Conservation (phyloP, 2,329 filamentous ascomycete genomes). For the Phoma herbarum region DNA sequence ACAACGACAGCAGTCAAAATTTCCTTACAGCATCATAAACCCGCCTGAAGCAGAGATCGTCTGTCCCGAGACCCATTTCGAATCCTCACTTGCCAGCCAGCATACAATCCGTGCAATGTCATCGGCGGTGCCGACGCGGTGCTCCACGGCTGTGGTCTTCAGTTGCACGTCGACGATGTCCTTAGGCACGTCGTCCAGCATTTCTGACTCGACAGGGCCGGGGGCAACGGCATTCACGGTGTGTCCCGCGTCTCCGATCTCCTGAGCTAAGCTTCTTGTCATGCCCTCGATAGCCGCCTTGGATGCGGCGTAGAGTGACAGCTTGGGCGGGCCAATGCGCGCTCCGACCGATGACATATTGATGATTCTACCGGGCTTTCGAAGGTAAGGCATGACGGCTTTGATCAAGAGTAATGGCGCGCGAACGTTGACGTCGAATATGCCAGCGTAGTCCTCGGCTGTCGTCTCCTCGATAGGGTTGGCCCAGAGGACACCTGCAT, state of each 20-base stretch:
- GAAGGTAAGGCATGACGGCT: constrained; percentile 62
- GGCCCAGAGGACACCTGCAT: constrained; percentile 47
- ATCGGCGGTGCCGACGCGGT: constrained; percentile 60
- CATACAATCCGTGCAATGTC: constrained; percentile 66
- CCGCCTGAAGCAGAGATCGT: constrained; percentile 65
- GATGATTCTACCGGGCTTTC: constrained; percentile 61
- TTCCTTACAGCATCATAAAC: constrained; percentile 41
- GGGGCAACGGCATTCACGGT: constrained; percentile 70
- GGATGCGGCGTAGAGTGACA: constrained; percentile 63
- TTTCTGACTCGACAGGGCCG: constrained; percentile 66
- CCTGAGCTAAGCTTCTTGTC: constrained; percentile 66
- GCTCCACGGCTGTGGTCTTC: constrained; percentile 60
- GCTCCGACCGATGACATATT: constrained; percentile 67
- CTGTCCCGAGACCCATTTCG: constrained; percentile 60
- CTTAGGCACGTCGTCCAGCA: constrained; percentile 63
- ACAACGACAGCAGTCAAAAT: constrained; percentile 20
- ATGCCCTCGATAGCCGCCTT: constrained; percentile 69
- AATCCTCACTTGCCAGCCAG: constrained; percentile 61
- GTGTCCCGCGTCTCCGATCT: constrained; percentile 64
- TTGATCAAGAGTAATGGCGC: constrained; percentile 64
- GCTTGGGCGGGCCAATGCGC: constrained; percentile 55
- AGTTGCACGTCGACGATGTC: constrained; percentile 61
- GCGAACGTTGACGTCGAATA: constrained; percentile 67
- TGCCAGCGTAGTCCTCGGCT: constrained; percentile 60
- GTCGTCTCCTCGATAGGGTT: constrained; percentile 48